Evolutionary conservation across 495 filamentous ascomycete genomes (phyloP), one percentile per base, ranked within the genome.

Genomic region (Penicillium roqueforti): DNA sequence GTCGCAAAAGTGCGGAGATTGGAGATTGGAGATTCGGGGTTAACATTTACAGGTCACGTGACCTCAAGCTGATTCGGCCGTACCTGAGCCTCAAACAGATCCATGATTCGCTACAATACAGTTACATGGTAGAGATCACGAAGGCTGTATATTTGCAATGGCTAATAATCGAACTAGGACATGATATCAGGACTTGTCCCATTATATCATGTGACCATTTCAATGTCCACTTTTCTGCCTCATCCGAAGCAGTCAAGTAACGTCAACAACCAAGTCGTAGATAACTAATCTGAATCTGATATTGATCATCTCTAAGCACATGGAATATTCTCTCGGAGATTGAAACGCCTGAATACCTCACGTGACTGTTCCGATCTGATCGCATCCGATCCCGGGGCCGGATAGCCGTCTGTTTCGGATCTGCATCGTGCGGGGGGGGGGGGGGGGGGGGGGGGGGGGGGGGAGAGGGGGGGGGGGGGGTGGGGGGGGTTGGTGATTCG

Each of bases 321-420:
- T n/a, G 6, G 22, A 2, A 23, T 8, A 31, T 10, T 31, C 9
- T 31, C 28, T 31, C 10, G 9, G 11, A 31, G 8, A 31, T 31
- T 31, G 28, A 23, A 23, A 23, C 22, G 22, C 28, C 10, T 4
- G 4, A 0, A 26, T 6, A 1, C 1, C 4, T 40, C 58, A 57
- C 57, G 51, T 61, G 58, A 58, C 19, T 4, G 32, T 42, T 63
- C 61, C 58, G 61, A 63, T 63, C 61, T 54, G 47, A 57, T 60
- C 58, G 48, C 51, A 53, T 63, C 61, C 61, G 61, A 44, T 45
- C 20, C 23, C 55, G 41, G 32, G 34, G 29, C 54, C 46, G 39
- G 45, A 43, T 48, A 19, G 16, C 26, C 40, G 28, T 31, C 39
- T 5, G 28, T 55, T 58, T 64, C 61, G 61, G 58, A 64, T 61